phyloP scores from a whole-genome alignment of 768 basidiomycete genomes.

The Russula dissimulans region DNA sequence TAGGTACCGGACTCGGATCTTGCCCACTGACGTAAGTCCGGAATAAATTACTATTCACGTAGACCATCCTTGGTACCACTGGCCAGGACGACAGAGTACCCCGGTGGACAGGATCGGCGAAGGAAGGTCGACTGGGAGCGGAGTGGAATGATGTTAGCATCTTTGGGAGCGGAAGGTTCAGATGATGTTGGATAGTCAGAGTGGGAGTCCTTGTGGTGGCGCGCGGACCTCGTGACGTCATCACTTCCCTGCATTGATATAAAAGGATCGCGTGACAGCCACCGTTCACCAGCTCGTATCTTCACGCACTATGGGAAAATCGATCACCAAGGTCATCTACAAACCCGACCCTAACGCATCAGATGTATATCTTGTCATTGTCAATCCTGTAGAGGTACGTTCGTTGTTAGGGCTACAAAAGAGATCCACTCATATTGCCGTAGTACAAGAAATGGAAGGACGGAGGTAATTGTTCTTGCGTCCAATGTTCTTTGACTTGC shows the following conservation, averaged over 20 bases:
- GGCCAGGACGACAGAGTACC: constrained; percentile 23
- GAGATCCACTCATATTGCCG: constrained; percentile 2
- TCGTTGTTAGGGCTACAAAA: neutral
- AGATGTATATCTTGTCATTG: constrained; percentile 64
- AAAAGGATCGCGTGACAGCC: neutral
- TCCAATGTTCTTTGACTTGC: constrained; percentile 18
- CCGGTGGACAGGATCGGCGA: neutral
- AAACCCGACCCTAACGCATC: constrained; percentile 65
- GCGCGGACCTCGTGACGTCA: constrained; percentile 16
- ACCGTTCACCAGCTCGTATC: neutral
- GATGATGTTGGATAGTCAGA: neutral
- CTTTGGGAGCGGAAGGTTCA: neutral
- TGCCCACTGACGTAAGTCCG: constrained; percentile 1
- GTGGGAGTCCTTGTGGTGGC: too few species aligned
- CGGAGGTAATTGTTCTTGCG: constrained; percentile 48
- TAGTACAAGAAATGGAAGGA: constrained; percentile 74
- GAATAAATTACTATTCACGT: neutral
- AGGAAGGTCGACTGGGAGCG: constrained; percentile 6
- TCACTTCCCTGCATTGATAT: neutral
- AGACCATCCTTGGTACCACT: constrained; percentile 51
- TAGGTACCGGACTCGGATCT: neutral
- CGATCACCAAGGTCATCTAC: constrained; percentile 65
- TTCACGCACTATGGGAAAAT: constrained; percentile 31
- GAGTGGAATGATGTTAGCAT: constrained; percentile 3
- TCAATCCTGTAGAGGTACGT: constrained; percentile 55